phyloP scores from a whole-genome alignment of 352 stramenopile genomes.

The Globisporangium emineosum region DNA sequence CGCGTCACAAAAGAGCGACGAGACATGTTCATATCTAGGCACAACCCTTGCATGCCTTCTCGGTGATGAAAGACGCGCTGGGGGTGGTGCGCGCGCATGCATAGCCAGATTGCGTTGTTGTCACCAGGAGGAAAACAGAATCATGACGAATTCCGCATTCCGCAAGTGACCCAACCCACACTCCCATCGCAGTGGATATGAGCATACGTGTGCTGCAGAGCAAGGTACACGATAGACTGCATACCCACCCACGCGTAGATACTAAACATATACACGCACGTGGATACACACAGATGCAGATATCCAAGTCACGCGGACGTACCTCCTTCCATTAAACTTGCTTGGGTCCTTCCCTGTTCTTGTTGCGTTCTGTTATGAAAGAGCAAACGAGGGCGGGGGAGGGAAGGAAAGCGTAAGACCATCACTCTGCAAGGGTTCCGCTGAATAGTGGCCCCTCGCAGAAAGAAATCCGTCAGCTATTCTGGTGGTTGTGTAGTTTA shows the following conservation, averaged over 20 bases:
- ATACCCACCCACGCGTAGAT: neutral
- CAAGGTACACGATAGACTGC: neutral
- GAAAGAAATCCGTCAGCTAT: constrained; percentile 8
- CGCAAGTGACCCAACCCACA: neutral
- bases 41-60: neutral
- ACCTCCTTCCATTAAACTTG: constrained; percentile 47
- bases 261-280: neutral
- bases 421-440: constrained; percentile 5
- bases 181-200: neutral
- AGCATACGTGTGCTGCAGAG: neutral
- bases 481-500: constrained; percentile 14
- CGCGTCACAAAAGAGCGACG: neutral
- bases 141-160: constrained; percentile 5
- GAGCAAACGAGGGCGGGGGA: neutral
- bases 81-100: neutral
- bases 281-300: neutral
- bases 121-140: neutral
- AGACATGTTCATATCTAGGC: neutral
- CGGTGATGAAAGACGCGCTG: neutral
- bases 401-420: constrained; percentile 1
- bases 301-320: constrained; percentile 9
- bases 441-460: constrained; percentile 11
- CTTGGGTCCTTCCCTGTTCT: constrained; percentile 18
- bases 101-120: too few species aligned
- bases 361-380: constrained; percentile 30